Conservation (phyloP, 192 early-diverging fungal species). For the Entomortierella parvispora region DNA sequence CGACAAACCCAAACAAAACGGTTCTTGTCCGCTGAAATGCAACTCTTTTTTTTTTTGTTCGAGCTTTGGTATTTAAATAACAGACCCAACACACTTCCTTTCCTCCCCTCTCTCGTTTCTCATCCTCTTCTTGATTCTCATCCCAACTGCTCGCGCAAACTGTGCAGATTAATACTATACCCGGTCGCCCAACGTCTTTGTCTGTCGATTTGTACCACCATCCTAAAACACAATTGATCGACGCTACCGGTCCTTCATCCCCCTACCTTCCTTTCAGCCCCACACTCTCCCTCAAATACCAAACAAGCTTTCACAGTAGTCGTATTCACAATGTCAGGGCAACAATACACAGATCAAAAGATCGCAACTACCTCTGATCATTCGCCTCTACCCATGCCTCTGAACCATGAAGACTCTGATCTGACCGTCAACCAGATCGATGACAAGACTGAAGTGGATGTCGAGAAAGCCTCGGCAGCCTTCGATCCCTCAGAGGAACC, state of each 20-base stretch:
- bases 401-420: slow-evolving; percentile 32
- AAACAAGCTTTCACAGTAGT: too few relatives aligned
- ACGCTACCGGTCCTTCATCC: neutral
- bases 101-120: neutral
- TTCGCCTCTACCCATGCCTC: too few relatives aligned
- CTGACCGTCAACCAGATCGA: slow-evolving; percentile 9
- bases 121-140: neutral
- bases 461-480: slow-evolving; percentile 11
- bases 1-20: too few relatives aligned
- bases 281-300: neutral
- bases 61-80: too few relatives aligned
- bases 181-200: neutral
- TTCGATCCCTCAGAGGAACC: slow-evolving; percentile 13
- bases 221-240: too few relatives aligned
- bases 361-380: neutral
- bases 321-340: too few relatives aligned
- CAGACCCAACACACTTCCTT: too few relatives aligned
- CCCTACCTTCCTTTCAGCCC: neutral
- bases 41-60: slow-evolving; percentile 2
- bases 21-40: neutral
- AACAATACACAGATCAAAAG: neutral
- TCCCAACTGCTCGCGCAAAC: neutral
- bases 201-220: slow-evolving; percentile 6
- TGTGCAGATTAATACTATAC: too few relatives aligned
- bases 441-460: slow-evolving; percentile 5